Base-by-base conservation (phyloP, 1,139 yeast genomes). In the Meyerozyma smithsonii region DNA sequence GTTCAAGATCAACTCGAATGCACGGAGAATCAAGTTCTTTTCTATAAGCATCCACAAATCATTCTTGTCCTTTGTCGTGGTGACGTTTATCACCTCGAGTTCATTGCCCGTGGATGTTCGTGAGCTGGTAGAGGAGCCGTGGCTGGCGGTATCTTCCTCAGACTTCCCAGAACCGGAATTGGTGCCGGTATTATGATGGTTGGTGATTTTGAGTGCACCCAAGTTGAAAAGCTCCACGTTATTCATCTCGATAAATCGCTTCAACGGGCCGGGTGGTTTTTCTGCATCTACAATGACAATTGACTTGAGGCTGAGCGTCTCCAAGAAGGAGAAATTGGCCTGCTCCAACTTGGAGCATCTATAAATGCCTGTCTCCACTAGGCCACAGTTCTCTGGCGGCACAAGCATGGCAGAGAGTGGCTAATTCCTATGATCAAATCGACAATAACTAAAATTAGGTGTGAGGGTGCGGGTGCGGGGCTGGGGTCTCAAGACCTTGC, bases 351-450 rank as follows among this genome's bases (percentile, higher is more conserved):
- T 69, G 21, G 79, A 63, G 49, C 84, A 78, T 37, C 85, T 64
- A 58, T 76, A 83, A 3, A 84, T 64, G 0, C 90, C 90, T 25
- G 78, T 77, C 55, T 84, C 92, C 8, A 84, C 92, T 21, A 84
- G 66, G 0, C 90, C 90, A 61, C 81, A 84, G 58, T 81, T 82
- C 35, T 83, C 86, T 4, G 94, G 92, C 3, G 90, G 88, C 0
- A 84, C 85, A 36, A 84, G 64, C 92, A 84, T 83, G 21, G 10
- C 18, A 15, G 15, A 12, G 16, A 11, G 17, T 28, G 32, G 25
- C n/a, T 11, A 12, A 23, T 11, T 11, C 25, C 25, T 11, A 6
- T 4, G n/a, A 4, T 21, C 4, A 21, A 4, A 11, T 3, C 4
- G n/a, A 23, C 12, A 11, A 8, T 23, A 11, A 23, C 25, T 12